Base-by-base conservation (phyloP, 78 protist species). In the Dictyostelium firmibasis region DNA sequence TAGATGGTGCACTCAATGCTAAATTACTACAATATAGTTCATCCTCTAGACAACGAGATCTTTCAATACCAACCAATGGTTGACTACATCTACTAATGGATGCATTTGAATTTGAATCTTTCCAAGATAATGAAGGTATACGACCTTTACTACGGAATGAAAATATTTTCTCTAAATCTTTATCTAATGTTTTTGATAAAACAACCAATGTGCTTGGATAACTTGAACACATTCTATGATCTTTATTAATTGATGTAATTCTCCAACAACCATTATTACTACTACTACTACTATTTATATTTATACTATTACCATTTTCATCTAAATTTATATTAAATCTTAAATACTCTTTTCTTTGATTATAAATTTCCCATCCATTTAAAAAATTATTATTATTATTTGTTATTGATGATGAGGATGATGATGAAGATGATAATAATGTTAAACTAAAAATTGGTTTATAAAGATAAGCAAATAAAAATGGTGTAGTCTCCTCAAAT, bases 101-200 rank as follows among this genome's bases (percentile, higher is more conserved):
- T 4, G 93, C 86, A 70, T 86, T 33, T 10, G 33, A 20, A n/a
- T 78, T 72, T 5, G 95, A 62, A 33, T 95, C 93, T 35, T 29
- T 47, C 98, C 98, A 97, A 10, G 82, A 53, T 4, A 97, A 77
- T 20, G 31, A 94, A 1, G 98, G 98, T 29, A 97, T 70, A 16
- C 98, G 91, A 4, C 96, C 92, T 27, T 50, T 69, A 72, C 92
- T 38, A 53, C 98, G 92, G 82, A 92, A 97, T 41, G 25, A 7
- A 27, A 97, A 94, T n/a, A 43, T 57, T 6, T 23, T 76, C 29
- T 87, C 93, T 64, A 92, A 29, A 11, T 92, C 81, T 31, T 18
- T 50, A 47, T 92, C 96, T 2, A 29, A 18, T n/a, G 86, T 31
- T 16, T 33, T 25, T 2, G 35, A 16, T 23, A 84, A 16, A 10